Evolutionary conservation across 139 green algal genomes (phyloP), one percentile per base, ranked within the genome.

Genomic region (Nannochloris sp.): DNA sequence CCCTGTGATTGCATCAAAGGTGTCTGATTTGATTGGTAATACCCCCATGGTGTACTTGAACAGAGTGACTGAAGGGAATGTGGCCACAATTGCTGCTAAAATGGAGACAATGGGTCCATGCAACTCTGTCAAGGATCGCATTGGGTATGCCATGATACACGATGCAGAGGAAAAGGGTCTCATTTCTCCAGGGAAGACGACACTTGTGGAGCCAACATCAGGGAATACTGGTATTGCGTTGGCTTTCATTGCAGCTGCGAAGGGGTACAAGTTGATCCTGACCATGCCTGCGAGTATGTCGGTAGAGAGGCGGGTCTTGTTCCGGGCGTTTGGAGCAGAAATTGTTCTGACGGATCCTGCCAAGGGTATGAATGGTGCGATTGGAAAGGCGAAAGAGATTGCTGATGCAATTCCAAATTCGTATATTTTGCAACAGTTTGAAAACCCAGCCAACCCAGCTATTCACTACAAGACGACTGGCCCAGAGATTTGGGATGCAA

Each of bases 251-350:
- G 90, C 92, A 17, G 92, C 92, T 14, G 87, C 89, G 29, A 85
- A 82, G 51, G 92, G 91, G 46, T 98, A 96, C 81, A 78, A 83
- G 61, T 78, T 94, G 50, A 76, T 96, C 36, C 79, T 98, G 10
- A 98, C 92, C 59, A 98, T 98, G 92, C 92, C 92, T 1, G 90
- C 92, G 1, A 92, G 82, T 68, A 98, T 97, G 92, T 95, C 85
- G 11, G 73, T 97, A n/a, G 92, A 98, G 77, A 82, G 92, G 5
- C 82, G 92, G 43, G 90, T 97, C 46, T 78, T 98, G 70, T 72
- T 95, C 56, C 75, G 82, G 17, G 87, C 87, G 1, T 94, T 95
- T 67, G 89, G 89, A 33, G 89, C 89, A 9, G 83, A 93, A 74
- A 75, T 96, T 57, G 84, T 96, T 50, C 74, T 96, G 2, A 96